These are phyloP conservation scores for Mortierella claussenii DNA, from an alignment of 192 early-diverging fungal genomes.

Conservation along the genomic window DNA sequence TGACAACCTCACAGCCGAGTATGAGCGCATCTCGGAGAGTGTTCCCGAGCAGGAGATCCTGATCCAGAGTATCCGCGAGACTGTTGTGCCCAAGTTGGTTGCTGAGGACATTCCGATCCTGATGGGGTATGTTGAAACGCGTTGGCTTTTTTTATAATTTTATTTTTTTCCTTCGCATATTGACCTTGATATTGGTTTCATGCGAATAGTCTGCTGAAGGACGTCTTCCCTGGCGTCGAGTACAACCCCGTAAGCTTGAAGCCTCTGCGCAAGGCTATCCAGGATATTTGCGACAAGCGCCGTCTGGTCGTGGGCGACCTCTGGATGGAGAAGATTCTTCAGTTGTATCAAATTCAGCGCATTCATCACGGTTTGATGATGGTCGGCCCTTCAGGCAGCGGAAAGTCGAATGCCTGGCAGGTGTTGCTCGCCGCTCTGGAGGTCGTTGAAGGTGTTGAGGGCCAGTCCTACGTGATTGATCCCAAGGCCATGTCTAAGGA, in stretches of 20 bases:
- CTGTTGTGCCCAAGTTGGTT: constrained; percentile 98
- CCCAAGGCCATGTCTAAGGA: constrained; percentile 99
- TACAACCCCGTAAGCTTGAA: constrained; percentile 84
- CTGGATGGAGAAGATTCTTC: constrained; percentile 98
- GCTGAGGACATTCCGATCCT: constrained; percentile 93
- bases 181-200: too few relatives aligned
- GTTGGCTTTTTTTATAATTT: background rate
- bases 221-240: constrained; percentile 94
- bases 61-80: constrained; percentile 97
- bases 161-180: constrained; percentile 4
- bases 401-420: constrained; percentile 95
- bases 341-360: constrained; percentile 97
- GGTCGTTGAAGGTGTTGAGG: constrained; percentile 89
- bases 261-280: constrained; percentile 77
- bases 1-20: constrained; percentile 50
- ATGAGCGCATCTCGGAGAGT: constrained; percentile 67
- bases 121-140: constrained; percentile 60
- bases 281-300: constrained; percentile 79
- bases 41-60: constrained; percentile 90
- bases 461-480: constrained; percentile 94
- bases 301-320: constrained; percentile 77
- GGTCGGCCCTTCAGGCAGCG: constrained; percentile 97
- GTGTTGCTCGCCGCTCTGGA: constrained; percentile 92
- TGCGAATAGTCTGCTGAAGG: constrained; percentile 78
- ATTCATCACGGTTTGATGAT: constrained; percentile 99